Conservation (phyloP, 139 green algal species). For the Marvania coccoides region DNA sequence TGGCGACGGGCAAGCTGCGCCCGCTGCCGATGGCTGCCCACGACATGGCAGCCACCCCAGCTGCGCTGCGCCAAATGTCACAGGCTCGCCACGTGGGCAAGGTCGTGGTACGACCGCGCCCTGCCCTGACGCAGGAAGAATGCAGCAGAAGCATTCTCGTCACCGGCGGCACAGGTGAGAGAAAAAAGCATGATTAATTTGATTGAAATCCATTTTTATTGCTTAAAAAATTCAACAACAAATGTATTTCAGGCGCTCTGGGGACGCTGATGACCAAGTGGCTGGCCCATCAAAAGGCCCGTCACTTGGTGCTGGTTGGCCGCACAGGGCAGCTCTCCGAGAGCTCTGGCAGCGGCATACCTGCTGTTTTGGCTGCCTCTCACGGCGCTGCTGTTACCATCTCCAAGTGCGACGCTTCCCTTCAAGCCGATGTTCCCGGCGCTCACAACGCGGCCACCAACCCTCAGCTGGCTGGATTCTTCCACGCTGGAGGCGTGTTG, state of each 20-base stretch:
- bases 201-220: too few species aligned
- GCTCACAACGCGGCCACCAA: background rate
- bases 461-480: constrained; percentile 7
- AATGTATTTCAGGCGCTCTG: background rate
- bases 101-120: constrained; percentile 44
- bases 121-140: background rate
- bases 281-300: constrained; percentile 14
- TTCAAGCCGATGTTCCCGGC: background rate
- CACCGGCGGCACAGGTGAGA: constrained; percentile 3
- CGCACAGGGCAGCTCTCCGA: constrained; percentile 17
- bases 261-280: constrained; percentile 20
- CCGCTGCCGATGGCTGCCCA: constrained; percentile 35
- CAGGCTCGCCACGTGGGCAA: constrained; percentile 72
- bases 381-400: constrained; percentile 4
- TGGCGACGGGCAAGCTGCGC: constrained; percentile 28
- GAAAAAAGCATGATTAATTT: too few species aligned
- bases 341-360: background rate
- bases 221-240: too few species aligned
- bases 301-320: constrained; percentile 8
- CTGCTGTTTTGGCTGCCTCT: background rate
- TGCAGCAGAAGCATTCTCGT: background rate
- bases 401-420: constrained; percentile 16
- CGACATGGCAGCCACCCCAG: constrained; percentile 22
- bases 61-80: constrained; percentile 67
- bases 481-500: constrained; percentile 63